A percentile compares a stretch with the other conserved stretches of the same genome.
Evolutionary conservation across 768 basidiomycete genomes (phyloP).

Genomic region (Gloeophyllum trabeum): DNA sequence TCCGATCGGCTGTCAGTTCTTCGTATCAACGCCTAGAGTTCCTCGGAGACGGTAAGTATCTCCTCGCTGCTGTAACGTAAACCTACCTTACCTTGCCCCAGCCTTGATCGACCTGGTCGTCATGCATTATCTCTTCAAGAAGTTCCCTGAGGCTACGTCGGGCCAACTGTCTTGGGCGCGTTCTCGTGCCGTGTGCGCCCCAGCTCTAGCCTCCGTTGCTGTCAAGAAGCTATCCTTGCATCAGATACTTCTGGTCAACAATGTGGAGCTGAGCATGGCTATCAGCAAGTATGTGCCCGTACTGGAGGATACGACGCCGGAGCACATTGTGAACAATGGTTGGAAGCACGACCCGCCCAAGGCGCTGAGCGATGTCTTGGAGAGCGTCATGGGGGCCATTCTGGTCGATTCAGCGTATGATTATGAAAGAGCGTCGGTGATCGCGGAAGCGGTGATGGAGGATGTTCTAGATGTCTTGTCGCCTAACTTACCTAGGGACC

Average conservation of each 20-base stretch:
- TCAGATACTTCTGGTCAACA: conserved; percentile 58
- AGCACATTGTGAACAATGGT: conserved; percentile 53
- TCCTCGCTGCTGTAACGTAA: background rate
- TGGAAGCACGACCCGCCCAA: conserved; percentile 88
- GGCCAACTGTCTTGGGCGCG: conserved; percentile 67
- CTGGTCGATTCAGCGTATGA: conserved; percentile 72
- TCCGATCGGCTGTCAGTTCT: conserved; percentile 34
- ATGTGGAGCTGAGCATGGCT: conserved; percentile 51
- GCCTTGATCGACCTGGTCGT: conserved; percentile 67
- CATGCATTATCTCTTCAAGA: conserved; percentile 56
- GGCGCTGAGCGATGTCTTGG: conserved; percentile 73
- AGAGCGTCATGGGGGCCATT: conserved; percentile 76
- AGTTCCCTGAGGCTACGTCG: conserved; percentile 62
- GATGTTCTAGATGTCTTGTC: conserved; percentile 53
- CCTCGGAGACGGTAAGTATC: conserved; percentile 70
- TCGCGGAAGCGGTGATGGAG: conserved; percentile 54
- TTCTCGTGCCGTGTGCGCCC: conserved; percentile 60
- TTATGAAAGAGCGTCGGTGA: conserved; percentile 51
- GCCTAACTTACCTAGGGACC: conserved; percentile 54
- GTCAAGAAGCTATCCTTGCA: conserved; percentile 59
- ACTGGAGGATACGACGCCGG: conserved; percentile 40
- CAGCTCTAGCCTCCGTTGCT: conserved; percentile 59
- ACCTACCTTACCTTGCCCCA: conserved; percentile 15
- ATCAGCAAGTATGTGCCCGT: conserved; percentile 51
- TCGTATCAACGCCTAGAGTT: conserved; percentile 87